Base-by-base conservation (phyloP, 805 yeast genomes). In the Starmerella gropengiesseri region DNA sequence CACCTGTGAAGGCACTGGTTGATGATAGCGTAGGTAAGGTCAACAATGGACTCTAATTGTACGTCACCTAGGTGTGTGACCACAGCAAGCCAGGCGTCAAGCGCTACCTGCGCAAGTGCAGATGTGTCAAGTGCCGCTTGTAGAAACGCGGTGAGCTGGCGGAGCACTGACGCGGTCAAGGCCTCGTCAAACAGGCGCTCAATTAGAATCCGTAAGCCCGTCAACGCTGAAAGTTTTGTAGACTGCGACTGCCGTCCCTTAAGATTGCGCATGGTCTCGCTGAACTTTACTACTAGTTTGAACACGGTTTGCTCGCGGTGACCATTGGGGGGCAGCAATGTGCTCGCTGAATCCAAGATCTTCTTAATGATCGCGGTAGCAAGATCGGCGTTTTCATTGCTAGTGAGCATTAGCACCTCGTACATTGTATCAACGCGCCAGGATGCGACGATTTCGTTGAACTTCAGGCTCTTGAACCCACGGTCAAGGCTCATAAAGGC, bases 131-230 rank as follows among this genome's bases (percentile, higher is more conserved):
- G 60, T 0, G 89, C 78, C 1, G 86, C 77, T 56, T 85, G 95
- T 11, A 89, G 63, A 53, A 94, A 81, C 2, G 94, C 81, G 46
- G 84, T 79, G 4, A 89, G 74, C 57, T 87, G 97, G 0, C 50
- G 37, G 12, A 49, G 29, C 7, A 49, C 54, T 7, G 50, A 49
- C 2, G 48, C 48, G 9, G 43, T 36, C 16, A 49, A 30, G 5
- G 37, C 39, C 7, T 38, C 27, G 3, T 41, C 39, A 12, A 49
- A 26, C 9, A 47, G 17, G 12, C 38, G 30, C 26, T 43, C 40
- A 6, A 82, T 74, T 19, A 89, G 61, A 44, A 79, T 74, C 29
- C 78, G 74, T 23, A 89, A 71, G 1, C 95, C 95, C 43, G 75
- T 66, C 2, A 89, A 67, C 1, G 48, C 52, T 11, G 45, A 34